Evolutionary conservation across 1,139 yeast genomes (phyloP).

Genomic region (Zhuliangozyma blackwelliae): DNA sequence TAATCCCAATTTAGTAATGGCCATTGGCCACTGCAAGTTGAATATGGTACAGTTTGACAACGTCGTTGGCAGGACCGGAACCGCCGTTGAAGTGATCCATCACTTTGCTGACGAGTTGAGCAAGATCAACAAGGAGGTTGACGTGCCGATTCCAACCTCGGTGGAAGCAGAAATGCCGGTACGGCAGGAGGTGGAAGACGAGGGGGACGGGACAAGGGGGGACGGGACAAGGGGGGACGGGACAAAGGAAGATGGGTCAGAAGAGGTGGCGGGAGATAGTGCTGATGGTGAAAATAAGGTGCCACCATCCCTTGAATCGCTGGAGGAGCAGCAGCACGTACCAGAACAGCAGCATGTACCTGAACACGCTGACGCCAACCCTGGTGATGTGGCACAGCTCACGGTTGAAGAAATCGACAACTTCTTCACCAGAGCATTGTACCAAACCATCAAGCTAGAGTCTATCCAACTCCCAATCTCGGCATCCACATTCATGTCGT

Average conservation of each 20-base stretch:
- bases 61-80: slow-evolving; percentile 56
- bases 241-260: slow-evolving; percentile 1
- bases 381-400: slow-evolving; percentile 20
- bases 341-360: slow-evolving; percentile 2
- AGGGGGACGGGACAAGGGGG: slow-evolving; percentile 10
- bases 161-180: slow-evolving; percentile 20
- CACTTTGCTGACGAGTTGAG: slow-evolving; percentile 50
- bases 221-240: slow-evolving; percentile 2
- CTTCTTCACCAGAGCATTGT: slow-evolving; percentile 62
- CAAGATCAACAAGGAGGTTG: slow-evolving; percentile 41
- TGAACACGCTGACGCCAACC: slow-evolving; percentile 8
- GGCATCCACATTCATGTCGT: slow-evolving; percentile 73
- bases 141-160: slow-evolving; percentile 38
- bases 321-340: slow-evolving; percentile 10
- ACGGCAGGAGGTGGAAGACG: slow-evolving; percentile 12
- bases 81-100: slow-evolving; percentile 64
- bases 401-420: slow-evolving; percentile 71
- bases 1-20: slow-evolving; percentile 64
- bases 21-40: slow-evolving; percentile 65
- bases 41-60: slow-evolving; percentile 42
- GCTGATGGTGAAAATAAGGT: slow-evolving; percentile 14
- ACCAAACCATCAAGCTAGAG: slow-evolving; percentile 64
- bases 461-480: slow-evolving; percentile 55
- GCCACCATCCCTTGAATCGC: slow-evolving; percentile 12
- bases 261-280: slow-evolving; percentile 30